Evolutionary conservation across 2,329 filamentous ascomycete species (phyloP).

Genomic region (Xylariaceae sp.): DNA sequence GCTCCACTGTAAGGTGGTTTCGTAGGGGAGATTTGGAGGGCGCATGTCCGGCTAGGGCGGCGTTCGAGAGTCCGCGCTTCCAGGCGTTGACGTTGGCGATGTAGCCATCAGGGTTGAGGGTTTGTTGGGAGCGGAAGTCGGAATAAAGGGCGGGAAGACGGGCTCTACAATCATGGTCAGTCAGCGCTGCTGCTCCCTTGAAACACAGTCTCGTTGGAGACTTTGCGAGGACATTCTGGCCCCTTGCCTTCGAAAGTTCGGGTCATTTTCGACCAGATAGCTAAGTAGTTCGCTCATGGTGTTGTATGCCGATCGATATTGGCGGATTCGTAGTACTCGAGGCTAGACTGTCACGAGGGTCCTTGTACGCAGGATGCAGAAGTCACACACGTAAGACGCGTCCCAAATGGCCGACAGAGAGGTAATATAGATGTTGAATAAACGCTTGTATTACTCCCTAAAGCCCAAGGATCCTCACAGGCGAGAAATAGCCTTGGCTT

Average conservation of each 20-base stretch:
- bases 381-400: not conserved
- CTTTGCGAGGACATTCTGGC: not conserved
- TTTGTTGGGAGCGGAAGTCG: constrained; percentile 71
- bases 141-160: constrained; percentile 84
- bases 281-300: constrained; percentile 65
- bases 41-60: constrained; percentile 56
- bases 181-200: not conserved
- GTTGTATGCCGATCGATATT: not conserved
- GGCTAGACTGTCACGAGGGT: not conserved
- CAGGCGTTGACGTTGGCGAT: constrained; percentile 75
- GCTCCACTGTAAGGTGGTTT: constrained; percentile 47
- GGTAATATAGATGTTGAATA: not conserved
- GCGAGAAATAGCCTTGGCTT: constrained; percentile 1
- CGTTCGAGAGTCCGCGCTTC: constrained; percentile 68
- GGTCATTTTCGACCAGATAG: constrained; percentile 58
- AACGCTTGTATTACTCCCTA: not conserved
- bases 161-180: constrained; percentile 44
- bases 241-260: constrained; percentile 55
- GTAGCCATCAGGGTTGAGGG: constrained; percentile 81
- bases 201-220: not conserved
- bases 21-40: constrained; percentile 38
- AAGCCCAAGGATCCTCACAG: not conserved
- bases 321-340: not conserved
- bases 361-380: not conserved
- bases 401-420: not conserved